Evolutionary conservation across 2,329 filamentous ascomycete species (phyloP).

Genomic region (Ophioceras dolichostomum): DNA sequence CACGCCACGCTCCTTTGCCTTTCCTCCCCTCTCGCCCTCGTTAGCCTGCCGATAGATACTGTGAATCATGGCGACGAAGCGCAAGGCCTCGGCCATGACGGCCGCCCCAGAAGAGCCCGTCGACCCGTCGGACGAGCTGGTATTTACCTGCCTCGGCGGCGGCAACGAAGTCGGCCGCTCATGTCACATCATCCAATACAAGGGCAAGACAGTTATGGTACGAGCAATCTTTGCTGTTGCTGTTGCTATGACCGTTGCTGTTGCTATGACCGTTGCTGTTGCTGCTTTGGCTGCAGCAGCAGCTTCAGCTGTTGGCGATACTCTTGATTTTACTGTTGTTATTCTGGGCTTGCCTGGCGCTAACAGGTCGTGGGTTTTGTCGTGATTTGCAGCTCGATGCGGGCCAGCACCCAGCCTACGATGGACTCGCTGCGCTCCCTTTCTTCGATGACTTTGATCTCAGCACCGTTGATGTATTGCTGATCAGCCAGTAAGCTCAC

Average conservation of each 20-base stretch:
- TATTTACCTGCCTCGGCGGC: conserved; percentile 86
- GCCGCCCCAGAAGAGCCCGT: conserved; percentile 66
- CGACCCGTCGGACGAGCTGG: conserved; percentile 85
- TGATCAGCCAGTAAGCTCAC: conserved; percentile 93
- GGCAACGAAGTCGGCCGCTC: conserved; percentile 96
- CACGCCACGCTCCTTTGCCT: too few species aligned
- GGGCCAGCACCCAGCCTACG: conserved; percentile 91
- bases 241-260: too few species aligned
- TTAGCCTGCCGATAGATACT: too few species aligned
- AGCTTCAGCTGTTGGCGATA: too few species aligned
- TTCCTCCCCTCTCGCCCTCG: too few species aligned
- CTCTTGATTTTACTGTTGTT: too few species aligned
- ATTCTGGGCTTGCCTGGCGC: not conserved
- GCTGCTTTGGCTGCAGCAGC: too few species aligned
- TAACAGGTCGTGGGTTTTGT: conserved; percentile 4
- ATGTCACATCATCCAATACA: conserved; percentile 97
- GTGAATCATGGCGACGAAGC: conserved; percentile 74
- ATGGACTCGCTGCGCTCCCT: conserved; percentile 82
- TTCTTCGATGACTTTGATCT: conserved; percentile 99
- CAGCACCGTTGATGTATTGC: conserved; percentile 89
- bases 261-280: too few species aligned
- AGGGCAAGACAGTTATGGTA: conserved; percentile 98
- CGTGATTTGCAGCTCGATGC: conserved; percentile 66
- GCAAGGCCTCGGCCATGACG: conserved; percentile 69
- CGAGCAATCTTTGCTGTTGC: too few species aligned